Percentiles rank a stretch among this genome's conserved stretches.
Conservation (phyloP, 768 basidiomycete species). For the Naematelia aurantialba region DNA sequence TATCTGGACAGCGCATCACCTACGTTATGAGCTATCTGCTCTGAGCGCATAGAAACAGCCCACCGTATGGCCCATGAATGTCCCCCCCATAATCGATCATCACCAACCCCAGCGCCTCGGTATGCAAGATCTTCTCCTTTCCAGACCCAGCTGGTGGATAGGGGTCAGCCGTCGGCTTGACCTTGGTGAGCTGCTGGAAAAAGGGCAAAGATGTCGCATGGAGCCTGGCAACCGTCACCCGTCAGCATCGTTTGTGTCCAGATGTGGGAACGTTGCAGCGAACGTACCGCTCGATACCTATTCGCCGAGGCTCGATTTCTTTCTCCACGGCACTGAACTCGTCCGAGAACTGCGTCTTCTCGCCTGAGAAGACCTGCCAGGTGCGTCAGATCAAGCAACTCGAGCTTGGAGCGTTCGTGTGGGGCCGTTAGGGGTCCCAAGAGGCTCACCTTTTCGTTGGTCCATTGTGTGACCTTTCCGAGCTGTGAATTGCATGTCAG, state of each 20-base stretch:
- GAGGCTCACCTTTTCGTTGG: conserved; percentile 38
- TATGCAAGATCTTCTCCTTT: conserved; percentile 66
- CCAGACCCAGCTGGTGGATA: conserved; percentile 57
- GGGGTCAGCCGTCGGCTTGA: conserved; percentile 58
- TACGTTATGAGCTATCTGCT: conserved; percentile 61
- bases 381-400: neutral
- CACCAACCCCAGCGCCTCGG: conserved; percentile 76
- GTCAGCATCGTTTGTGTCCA: neutral
- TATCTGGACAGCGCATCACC: conserved; percentile 69
- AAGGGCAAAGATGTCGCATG: conserved; percentile 69
- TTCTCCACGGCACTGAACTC: conserved; percentile 77
- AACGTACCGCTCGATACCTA: conserved; percentile 68
- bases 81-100: conserved; percentile 84
- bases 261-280: neutral
- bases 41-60: neutral
- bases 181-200: conserved; percentile 68
- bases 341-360: conserved; percentile 71
- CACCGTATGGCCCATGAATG: conserved; percentile 65
- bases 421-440: neutral
- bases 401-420: too few species aligned
- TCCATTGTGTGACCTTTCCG: conserved; percentile 48
- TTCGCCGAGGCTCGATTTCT: conserved; percentile 75
- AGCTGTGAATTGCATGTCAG: conserved; percentile 18
- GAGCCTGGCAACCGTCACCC: conserved; percentile 55
- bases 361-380: conserved; percentile 66